These are phyloP conservation scores for Mucor velutinosus DNA, from an alignment of 371 early-diverging fungal species.

Conservation along the genomic window DNA sequence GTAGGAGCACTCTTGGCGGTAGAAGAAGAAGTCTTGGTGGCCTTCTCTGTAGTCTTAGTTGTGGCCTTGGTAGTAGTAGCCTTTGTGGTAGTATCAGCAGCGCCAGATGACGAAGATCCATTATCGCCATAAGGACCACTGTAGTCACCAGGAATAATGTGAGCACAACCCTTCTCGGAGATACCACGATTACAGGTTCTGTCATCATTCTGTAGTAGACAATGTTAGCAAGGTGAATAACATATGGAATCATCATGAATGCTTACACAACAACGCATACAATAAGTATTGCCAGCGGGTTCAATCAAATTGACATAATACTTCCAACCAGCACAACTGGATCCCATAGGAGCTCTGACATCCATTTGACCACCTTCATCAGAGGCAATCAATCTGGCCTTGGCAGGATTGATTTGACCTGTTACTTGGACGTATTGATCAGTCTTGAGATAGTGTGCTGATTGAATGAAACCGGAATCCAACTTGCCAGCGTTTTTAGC, in stretches of 20 bases:
- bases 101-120: not conserved
- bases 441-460: slow-evolving; percentile 46
- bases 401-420: slow-evolving; percentile 51
- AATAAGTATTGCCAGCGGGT: slow-evolving; percentile 47
- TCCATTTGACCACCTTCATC: slow-evolving; percentile 62
- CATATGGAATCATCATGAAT: not conserved
- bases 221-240: not conserved
- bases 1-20: not conserved
- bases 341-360: slow-evolving; percentile 47
- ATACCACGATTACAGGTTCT: slow-evolving; percentile 51
- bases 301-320: slow-evolving; percentile 57
- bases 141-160: slow-evolving; percentile 59
- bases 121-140: slow-evolving; percentile 36
- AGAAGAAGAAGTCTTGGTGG: not conserved
- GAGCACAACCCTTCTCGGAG: slow-evolving; percentile 55
- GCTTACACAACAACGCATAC: slow-evolving; percentile 62
- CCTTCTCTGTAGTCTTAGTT: not conserved
- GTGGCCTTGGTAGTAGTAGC: not conserved
- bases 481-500: slow-evolving; percentile 42
- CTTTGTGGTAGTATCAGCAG: not conserved
- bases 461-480: slow-evolving; percentile 46
- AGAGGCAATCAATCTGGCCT: slow-evolving; percentile 34
- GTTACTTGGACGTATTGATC: slow-evolving; percentile 56
- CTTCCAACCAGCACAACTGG: slow-evolving; percentile 50
- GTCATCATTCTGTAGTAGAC: slow-evolving; percentile 22